Percentiles rank a stretch among this genome's conserved stretches.
Conservation (phyloP, 202 grass and related monocot species). For the Miscanthus sacchariflorus region DNA sequence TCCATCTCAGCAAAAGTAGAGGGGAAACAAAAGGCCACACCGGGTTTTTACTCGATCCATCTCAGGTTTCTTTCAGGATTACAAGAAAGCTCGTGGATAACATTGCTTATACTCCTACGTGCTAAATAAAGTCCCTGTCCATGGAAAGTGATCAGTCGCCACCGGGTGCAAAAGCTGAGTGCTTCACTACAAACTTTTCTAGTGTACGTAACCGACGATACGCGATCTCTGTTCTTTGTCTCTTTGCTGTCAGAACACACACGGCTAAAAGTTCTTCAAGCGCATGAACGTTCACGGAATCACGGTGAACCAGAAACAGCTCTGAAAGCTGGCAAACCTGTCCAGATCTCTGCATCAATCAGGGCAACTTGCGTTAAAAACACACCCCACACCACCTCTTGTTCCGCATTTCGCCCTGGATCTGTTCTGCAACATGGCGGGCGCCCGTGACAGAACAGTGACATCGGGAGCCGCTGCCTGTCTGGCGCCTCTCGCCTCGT, state of each 20-base stretch:
- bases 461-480: too few species aligned
- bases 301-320: not conserved
- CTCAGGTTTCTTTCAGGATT: too few species aligned
- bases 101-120: not conserved
- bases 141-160: not conserved
- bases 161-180: not conserved
- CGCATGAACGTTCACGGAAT: slow-evolving; percentile 2
- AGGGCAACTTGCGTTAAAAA: too few species aligned
- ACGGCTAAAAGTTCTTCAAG: too few species aligned
- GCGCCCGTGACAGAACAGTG: too few species aligned
- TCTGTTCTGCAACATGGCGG: too few species aligned
- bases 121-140: not conserved
- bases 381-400: too few species aligned
- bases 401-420: too few species aligned
- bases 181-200: not conserved
- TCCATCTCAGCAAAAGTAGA: slow-evolving; percentile 13
- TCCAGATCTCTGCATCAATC: not conserved
- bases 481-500: too few species aligned
- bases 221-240: not conserved
- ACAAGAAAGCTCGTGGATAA: not conserved
- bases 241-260: not conserved
- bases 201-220: not conserved
- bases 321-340: not conserved
- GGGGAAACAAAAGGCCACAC: not conserved
- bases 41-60: too few species aligned